These are phyloP conservation scores for Epichloe sylvatica DNA, from an alignment of 2,329 filamentous ascomycete species.

Conservation along the genomic window DNA sequence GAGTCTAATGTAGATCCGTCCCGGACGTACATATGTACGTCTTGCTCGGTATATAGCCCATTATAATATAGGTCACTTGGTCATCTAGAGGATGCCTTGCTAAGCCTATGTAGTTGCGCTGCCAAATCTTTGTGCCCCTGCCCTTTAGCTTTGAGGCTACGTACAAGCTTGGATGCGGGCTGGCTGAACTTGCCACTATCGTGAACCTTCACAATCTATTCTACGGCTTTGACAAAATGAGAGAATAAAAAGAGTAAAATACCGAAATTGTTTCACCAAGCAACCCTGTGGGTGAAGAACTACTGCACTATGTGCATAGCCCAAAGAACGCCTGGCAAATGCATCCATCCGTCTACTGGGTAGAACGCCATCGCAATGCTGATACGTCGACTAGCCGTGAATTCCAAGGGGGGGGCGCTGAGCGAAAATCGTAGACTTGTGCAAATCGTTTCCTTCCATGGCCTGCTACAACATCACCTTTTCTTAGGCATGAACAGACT, in stretches of 20 bases:
- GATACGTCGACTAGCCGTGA: not conserved
- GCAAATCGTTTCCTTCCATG: not conserved
- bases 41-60: no score
- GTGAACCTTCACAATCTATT: not conserved
- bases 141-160: no score
- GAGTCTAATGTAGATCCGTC: no score
- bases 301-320: not conserved
- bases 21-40: no score
- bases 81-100: no score
- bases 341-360: not conserved
- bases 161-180: not conserved
- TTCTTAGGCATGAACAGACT: conserved; percentile 13
- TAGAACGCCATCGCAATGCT: conserved; percentile 5
- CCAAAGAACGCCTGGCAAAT: conserved; percentile 1
- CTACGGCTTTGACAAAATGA: not conserved
- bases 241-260: not conserved
- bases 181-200: not conserved
- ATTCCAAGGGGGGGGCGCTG: not conserved
- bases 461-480: conserved; percentile 4
- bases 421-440: not conserved
- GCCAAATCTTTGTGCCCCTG: no score
- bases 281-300: not conserved
- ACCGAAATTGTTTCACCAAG: not conserved
- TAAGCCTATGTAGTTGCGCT: no score
- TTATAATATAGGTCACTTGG: no score